A percentile compares a stretch with the other conserved stretches of the same genome.
phyloP scores from a whole-genome alignment of 768 basidiomycete genomes.

The Suillus sp. region DNA sequence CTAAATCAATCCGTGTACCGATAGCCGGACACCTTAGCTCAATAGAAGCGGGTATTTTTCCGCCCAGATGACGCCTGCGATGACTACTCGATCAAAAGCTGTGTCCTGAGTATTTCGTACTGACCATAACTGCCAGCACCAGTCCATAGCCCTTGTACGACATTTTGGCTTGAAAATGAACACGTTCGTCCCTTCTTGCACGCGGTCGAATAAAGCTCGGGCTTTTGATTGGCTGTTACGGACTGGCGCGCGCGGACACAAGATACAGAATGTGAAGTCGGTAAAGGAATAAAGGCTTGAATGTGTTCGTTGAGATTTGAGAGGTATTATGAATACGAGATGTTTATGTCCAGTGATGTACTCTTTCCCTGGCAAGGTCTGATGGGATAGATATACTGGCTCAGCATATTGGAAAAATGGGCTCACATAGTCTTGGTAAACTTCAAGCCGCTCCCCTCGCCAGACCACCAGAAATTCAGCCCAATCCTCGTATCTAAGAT shows the following conservation, averaged over 20 bases:
- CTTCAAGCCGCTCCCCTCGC: slow-evolving; percentile 73
- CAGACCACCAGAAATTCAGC: slow-evolving; percentile 87
- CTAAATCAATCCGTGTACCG: slow-evolving; percentile 67
- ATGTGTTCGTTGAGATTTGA: slow-evolving; percentile 59
- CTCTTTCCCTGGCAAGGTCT: slow-evolving; percentile 70
- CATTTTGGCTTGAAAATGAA: slow-evolving; percentile 86
- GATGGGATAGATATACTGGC: slow-evolving; percentile 11
- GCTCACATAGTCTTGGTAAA: slow-evolving; percentile 85
- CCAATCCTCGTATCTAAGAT: slow-evolving; percentile 67
- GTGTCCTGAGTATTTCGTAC: slow-evolving; percentile 11
- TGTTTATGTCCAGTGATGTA: slow-evolving; percentile 72
- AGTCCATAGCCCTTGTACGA: slow-evolving; percentile 79
- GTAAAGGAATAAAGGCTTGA: slow-evolving; percentile 87
- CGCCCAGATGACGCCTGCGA: slow-evolving; percentile 70
- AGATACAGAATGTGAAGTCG: slow-evolving; percentile 81
- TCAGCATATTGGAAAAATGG: not conserved
- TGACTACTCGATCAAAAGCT: slow-evolving; percentile 9
- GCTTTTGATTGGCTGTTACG: slow-evolving; percentile 41
- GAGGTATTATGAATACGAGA: slow-evolving; percentile 77
- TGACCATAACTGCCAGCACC: slow-evolving; percentile 89
- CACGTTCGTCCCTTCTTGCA: slow-evolving; percentile 73
- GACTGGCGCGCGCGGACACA: slow-evolving; percentile 59
- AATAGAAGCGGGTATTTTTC: slow-evolving; percentile 64
- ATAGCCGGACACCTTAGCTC: slow-evolving; percentile 72
- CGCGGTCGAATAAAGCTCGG: slow-evolving; percentile 50